Evolutionary conservation across 768 basidiomycete genomes (phyloP).

Genomic region (Asterophora lycoperdoides): DNA sequence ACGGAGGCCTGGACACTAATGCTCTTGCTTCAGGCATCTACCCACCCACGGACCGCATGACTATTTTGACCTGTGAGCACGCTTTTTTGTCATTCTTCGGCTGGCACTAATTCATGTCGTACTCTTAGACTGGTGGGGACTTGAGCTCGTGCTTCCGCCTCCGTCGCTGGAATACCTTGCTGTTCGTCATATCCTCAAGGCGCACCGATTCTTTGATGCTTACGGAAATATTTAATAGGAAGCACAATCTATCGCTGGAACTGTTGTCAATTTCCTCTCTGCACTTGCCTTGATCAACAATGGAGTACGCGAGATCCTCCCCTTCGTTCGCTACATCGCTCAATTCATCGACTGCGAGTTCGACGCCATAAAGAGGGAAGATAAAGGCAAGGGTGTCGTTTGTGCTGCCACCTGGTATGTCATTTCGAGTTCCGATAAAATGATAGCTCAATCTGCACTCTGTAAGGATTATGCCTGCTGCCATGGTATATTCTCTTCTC

Average conservation of each 20-base stretch:
- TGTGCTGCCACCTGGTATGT: constrained; percentile 85
- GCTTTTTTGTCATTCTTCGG: too few species aligned
- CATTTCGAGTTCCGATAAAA: background rate
- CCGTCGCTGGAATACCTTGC: constrained; percentile 59
- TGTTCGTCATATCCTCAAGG: constrained; percentile 25
- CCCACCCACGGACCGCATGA: constrained; percentile 75
- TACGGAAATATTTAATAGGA: constrained; percentile 32
- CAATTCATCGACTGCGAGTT: constrained; percentile 79
- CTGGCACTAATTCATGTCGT: too few species aligned
- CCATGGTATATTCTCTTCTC: constrained; percentile 39
- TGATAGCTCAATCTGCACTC: too few species aligned
- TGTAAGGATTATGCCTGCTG: constrained; percentile 81
- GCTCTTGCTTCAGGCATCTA: constrained; percentile 42
- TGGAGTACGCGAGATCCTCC: constrained; percentile 78
- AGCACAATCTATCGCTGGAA: constrained; percentile 54
- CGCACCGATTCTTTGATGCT: background rate
- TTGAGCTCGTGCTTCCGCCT: constrained; percentile 73
- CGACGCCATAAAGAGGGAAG: constrained; percentile 53
- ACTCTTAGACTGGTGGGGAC: constrained; percentile 82
- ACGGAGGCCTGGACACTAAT: constrained; percentile 1
- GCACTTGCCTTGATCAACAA: constrained; percentile 65
- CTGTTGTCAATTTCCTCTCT: constrained; percentile 71
- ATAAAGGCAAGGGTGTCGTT: constrained; percentile 74
- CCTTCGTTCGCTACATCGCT: constrained; percentile 79
- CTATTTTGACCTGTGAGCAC: constrained; percentile 69